Evolutionary conservation across 2,329 filamentous ascomycete species (phyloP), one percentile per base, ranked within the genome.

Genomic region (Diaporthe eres): DNA sequence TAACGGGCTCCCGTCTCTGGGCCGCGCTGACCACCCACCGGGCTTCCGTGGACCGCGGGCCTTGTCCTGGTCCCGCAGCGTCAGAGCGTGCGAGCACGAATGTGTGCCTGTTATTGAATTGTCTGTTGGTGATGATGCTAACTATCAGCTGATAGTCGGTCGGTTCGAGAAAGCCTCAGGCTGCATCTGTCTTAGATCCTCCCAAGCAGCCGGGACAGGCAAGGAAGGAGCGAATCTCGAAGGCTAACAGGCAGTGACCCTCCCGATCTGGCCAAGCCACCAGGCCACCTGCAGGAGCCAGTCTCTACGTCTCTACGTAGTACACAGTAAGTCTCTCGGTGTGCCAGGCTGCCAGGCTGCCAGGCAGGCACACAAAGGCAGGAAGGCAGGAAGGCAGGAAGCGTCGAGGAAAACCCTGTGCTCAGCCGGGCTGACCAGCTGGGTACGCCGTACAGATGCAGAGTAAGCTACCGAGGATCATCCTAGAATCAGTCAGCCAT

Each of bases 11-110:
- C 71, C 31, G 51, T 76, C 39, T n/a, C 44, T 71, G 55, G 67
- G 61, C 28, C 65, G 57, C 31, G 75, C 75, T 75, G 68, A 77
- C 75, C 68, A 75, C 75, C 63, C 75, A 75, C 51, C n/a, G 25
- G 17, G 44, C 51, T 28, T 17, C n/a, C 55, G 61, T 73, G 51
- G 72, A 76, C 75, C 74, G 75, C 75, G 34, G 60, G n/a, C 75
- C 75, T 70, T 73, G 75, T 77, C 75, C 74, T 75, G 60, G 74
- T 75, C 73, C 71, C 34, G 28, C 9, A 34, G 37, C 37, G 37
- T 39, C 37, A 39, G 37, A 47, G 28, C 19, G 63, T 25, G 44
- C 44, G 63, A 57, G 34, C 17, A 60, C 37, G 31, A 31, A 31
- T 63, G 53, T 71, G 55, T 67, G 42, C 42, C 60, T 47, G 39